Evolutionary conservation across 2,329 filamentous ascomycete species (phyloP), one percentile per base, ranked within the genome.

Genomic region (Aspergillus amoenus): DNA sequence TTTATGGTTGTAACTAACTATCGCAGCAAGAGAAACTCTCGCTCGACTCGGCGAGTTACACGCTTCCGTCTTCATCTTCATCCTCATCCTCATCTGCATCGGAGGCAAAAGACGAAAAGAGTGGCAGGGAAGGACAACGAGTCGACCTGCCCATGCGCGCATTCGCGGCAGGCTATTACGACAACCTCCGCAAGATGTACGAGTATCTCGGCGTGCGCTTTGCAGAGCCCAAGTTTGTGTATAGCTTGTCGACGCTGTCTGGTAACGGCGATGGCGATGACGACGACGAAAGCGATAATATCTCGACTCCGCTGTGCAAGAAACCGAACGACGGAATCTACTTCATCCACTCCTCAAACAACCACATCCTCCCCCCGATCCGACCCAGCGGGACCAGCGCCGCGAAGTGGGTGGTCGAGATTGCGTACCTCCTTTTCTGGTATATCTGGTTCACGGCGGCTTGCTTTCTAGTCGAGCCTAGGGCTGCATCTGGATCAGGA

Each of bases 181-280:
- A 70, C 46, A 83, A 85, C 59, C 70, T 87, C 48, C 78, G 76
- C 60, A 73, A 75, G 24, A 82, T 87, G 79, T 86, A 86, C 67
- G 73, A 81, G 24, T 74, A 84, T 61, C 70, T 87, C 3, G 77
- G 73, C 2, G 73, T 87, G 12, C 70, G 71, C 5, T 82, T 83
- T 57, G 76, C 78, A 41, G 71, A 76, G 12, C 76, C 82, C 53
- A 76, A 73, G 15, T 85, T 85, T 61, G 55, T 52, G 44, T 87
- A 82, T 65, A 76, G 76, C 40, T 82, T 85, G 56, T 76, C 80
- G 11, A 74, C 68, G 50, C 62, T 70, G 12, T 7, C 34, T 13
- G 34, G 13, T 37, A 13, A 1, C 6, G 45, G 2, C 24, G 24
- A 21, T 4, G 21, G 21, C 18, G 18, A 18, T 18, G 18, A 3